Conservation (phyloP, 2,329 filamentous ascomycete genomes). For the Camptophora hylomeconis region DNA sequence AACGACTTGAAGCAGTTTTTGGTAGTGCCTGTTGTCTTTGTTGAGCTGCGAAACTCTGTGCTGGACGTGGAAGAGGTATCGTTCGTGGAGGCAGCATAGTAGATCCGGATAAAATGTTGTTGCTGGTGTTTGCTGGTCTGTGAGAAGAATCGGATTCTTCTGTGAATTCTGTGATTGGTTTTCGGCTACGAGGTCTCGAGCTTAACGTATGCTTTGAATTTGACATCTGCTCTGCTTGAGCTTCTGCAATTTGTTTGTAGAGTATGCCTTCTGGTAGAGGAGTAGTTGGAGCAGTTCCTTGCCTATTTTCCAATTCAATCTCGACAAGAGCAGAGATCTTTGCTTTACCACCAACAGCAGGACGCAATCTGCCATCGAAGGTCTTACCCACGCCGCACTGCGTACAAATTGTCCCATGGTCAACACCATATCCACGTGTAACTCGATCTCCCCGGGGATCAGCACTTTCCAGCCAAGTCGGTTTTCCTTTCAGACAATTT, state of each 20-base stretch:
- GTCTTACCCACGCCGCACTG: constrained; percentile 33
- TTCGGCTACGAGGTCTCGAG: constrained; percentile 10
- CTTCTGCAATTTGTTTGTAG: constrained; percentile 29
- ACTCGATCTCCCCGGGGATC: constrained; percentile 34
- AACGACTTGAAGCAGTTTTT: constrained; percentile 19
- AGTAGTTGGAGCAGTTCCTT: constrained; percentile 31
- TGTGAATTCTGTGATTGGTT: constrained; percentile 6
- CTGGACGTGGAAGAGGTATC: constrained; percentile 5
- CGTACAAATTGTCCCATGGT: constrained; percentile 30
- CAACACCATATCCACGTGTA: constrained; percentile 29
- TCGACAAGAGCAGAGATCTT: constrained; percentile 34
- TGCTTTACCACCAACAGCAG: constrained; percentile 31
- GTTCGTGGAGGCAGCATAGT: too few species aligned
- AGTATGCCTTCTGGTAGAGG: constrained; percentile 33
- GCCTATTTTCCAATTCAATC: constrained; percentile 32
- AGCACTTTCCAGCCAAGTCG: constrained; percentile 30
- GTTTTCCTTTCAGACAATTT: constrained; percentile 25
- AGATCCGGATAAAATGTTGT: not conserved
- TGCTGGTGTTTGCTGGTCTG: too few species aligned
- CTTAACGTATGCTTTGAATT: constrained; percentile 3
- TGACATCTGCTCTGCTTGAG: constrained; percentile 10
- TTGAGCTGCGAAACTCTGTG: constrained; percentile 32
- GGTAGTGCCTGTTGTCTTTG: constrained; percentile 32
- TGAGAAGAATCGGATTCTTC: too few species aligned
- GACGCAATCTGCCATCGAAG: constrained; percentile 27